These are phyloP conservation scores for Cutaneotrichosporon cutaneum DNA, from an alignment of 1,284 basidiomycete species.

Conservation along the genomic window DNA sequence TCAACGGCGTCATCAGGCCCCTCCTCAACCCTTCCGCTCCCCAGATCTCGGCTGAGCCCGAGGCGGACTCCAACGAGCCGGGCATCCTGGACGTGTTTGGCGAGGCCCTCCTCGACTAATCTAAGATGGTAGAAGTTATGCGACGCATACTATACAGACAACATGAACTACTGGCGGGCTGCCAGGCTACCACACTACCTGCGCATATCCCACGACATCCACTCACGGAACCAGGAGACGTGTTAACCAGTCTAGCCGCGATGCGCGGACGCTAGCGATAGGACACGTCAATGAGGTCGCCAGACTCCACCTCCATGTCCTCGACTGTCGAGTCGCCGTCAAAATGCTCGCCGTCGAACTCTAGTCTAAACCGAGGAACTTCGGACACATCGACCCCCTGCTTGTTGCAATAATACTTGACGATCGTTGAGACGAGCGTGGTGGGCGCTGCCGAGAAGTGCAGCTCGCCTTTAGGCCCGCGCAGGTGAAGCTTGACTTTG, in stretches of 20 bases:
- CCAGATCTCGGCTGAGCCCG: constrained; percentile 34
- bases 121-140: not conserved
- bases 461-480: constrained; percentile 17
- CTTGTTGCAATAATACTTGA: constrained; percentile 29
- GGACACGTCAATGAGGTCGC: constrained; percentile 33
- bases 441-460: constrained; percentile 4
- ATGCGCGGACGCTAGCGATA: not conserved
- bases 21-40: constrained; percentile 50
- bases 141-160: not conserved
- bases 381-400: constrained; percentile 2
- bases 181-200: no score
- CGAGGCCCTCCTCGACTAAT: constrained; percentile 50
- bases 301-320: constrained; percentile 36
- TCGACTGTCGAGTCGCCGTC: constrained; percentile 20
- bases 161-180: not conserved
- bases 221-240: not conserved
- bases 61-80: constrained; percentile 25
- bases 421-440: constrained; percentile 16
- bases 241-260: not conserved
- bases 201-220: no score
- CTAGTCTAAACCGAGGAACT: constrained; percentile 21
- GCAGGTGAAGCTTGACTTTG: constrained; percentile 15
- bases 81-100: constrained; percentile 45
- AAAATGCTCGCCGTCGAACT: constrained; percentile 35
- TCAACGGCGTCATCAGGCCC: constrained; percentile 48